phyloP scores from a whole-genome alignment of 371 early-diverging fungal species.

The Massospora cicadina region DNA sequence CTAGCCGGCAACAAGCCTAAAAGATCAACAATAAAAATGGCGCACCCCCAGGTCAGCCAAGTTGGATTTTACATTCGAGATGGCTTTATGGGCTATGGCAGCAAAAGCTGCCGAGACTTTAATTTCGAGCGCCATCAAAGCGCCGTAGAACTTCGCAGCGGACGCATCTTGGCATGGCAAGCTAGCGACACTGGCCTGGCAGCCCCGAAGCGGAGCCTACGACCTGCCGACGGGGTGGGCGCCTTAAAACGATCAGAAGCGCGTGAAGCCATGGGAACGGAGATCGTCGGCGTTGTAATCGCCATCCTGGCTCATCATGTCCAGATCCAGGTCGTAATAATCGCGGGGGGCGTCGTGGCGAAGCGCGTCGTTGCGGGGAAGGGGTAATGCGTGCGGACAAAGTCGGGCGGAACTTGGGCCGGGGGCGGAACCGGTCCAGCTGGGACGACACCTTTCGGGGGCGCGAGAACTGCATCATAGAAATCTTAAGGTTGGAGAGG shows the following conservation, averaged over 20 bases:
- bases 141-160: no score
- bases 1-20: no score
- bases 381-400: not conserved
- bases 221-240: no score
- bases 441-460: conserved; percentile 28
- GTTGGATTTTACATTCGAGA: no score
- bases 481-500: conserved; percentile 65
- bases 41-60: no score
- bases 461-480: conserved; percentile 67
- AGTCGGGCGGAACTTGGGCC: not conserved
- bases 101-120: no score
- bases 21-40: no score
- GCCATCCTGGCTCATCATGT: not conserved
- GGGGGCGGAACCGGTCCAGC: not conserved
- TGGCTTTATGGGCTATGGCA: no score
- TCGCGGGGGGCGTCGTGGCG: not conserved
- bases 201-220: no score
- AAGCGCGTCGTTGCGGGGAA: not conserved
- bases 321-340: not conserved
- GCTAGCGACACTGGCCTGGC: no score
- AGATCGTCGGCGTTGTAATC: not conserved
- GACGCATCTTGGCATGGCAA: no score
- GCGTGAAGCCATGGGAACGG: not conserved
- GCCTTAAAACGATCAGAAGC: not conserved
- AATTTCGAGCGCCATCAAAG: no score